Conservation (phyloP, 768 basidiomycete species). For the Leccinum obscurum region DNA sequence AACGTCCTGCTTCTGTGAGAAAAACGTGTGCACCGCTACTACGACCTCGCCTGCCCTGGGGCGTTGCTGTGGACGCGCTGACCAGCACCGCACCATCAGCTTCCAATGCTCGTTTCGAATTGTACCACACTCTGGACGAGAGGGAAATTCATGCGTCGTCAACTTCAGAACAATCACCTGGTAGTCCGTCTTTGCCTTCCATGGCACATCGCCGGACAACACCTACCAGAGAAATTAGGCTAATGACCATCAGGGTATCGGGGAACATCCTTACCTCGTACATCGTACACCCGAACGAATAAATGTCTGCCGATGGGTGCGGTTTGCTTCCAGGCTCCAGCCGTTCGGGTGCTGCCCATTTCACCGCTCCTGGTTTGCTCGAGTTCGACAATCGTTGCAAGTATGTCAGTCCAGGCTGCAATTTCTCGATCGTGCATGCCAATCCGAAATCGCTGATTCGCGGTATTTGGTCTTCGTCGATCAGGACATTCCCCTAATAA, state of each 20-base stretch:
- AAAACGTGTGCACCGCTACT: too few relatives aligned
- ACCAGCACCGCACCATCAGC: too few relatives aligned
- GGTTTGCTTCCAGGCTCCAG: conserved; percentile 1
- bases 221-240: not conserved
- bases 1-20: too few relatives aligned
- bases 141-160: too few relatives aligned
- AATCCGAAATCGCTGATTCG: conserved; percentile 4
- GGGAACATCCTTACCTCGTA: not conserved
- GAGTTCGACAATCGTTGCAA: not conserved
- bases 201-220: too few relatives aligned
- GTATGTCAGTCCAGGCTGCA: conserved; percentile 1
- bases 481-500: not conserved
- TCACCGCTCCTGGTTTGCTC: not conserved
- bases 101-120: too few relatives aligned
- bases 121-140: too few relatives aligned
- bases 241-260: too few relatives aligned
- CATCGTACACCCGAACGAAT: conserved; percentile 3
- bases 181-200: too few relatives aligned
- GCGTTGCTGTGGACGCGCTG: too few relatives aligned
- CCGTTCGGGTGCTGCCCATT: conserved; percentile 8
- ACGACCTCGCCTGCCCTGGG: too few relatives aligned
- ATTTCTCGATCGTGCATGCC: not conserved
- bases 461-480: not conserved
- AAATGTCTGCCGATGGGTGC: not conserved
- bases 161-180: too few relatives aligned